Evolutionary conservation across 495 filamentous ascomycete genomes (phyloP).

Genomic region (Neurospora pannonica): DNA sequence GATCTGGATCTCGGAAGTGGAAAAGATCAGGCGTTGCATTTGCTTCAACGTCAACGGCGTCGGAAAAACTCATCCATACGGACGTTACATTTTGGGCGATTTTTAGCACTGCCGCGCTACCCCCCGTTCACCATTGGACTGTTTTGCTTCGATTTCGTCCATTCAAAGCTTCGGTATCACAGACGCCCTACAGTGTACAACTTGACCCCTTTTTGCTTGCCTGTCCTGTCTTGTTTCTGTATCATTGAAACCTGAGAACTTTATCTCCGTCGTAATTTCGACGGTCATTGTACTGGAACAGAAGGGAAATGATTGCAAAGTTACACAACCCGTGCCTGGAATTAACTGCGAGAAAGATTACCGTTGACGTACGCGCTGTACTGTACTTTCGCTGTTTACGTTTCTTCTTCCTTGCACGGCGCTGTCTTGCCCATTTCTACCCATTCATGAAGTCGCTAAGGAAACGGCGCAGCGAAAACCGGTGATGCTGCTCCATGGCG

Average conservation of each 20-base stretch:
- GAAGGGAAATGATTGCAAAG: background rate
- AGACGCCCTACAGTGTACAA: background rate
- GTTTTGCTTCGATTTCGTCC: background rate
- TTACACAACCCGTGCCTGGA: background rate
- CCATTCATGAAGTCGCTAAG: background rate
- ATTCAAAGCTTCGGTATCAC: background rate
- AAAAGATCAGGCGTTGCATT: background rate
- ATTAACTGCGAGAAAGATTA: background rate
- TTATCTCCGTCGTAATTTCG: background rate
- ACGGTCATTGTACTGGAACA: background rate
- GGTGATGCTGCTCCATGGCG: background rate
- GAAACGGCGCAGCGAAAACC: background rate
- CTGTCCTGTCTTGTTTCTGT: background rate
- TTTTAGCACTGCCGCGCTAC: background rate
- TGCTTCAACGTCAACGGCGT: background rate
- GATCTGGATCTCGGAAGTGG: background rate
- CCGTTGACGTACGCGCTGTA: background rate
- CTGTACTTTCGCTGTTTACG: background rate
- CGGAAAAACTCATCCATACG: background rate
- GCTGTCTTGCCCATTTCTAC: background rate
- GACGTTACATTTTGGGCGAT: background rate
- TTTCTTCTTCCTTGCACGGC: background rate
- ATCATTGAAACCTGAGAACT: background rate
- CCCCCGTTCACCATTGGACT: background rate
- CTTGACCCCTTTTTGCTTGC: background rate